Conservation (phyloP, 768 basidiomycete species). For the Scleroderma citrinum region DNA sequence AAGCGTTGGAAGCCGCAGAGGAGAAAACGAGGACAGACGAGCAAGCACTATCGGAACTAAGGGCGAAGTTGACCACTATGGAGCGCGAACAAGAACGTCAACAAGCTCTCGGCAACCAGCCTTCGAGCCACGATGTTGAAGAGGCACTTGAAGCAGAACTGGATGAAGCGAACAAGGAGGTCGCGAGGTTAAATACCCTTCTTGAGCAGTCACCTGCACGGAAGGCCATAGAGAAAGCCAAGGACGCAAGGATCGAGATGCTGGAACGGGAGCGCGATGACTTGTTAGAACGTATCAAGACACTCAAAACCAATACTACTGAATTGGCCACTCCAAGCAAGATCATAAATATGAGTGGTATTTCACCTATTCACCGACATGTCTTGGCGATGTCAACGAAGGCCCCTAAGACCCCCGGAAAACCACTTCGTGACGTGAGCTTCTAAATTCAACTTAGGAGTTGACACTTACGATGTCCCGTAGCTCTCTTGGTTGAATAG, state of each 20-base stretch:
- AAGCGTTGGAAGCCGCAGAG: slow-evolving; percentile 71
- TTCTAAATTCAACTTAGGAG: not conserved
- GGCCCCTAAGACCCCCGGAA: slow-evolving; percentile 74
- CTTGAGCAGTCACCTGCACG: slow-evolving; percentile 69
- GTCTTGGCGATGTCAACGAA: slow-evolving; percentile 62
- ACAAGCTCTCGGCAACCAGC: slow-evolving; percentile 18
- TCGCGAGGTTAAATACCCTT: slow-evolving; percentile 59
- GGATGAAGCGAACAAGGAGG: slow-evolving; percentile 70
- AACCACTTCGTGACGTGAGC: slow-evolving; percentile 69
- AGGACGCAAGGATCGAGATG: slow-evolving; percentile 68
- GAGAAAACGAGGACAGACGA: slow-evolving; percentile 62
- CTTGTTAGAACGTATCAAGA: slow-evolving; percentile 62
- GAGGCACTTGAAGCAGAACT: slow-evolving; percentile 68
- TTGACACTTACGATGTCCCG: slow-evolving; percentile 9
- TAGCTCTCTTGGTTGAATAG: slow-evolving; percentile 73
- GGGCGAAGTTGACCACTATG: slow-evolving; percentile 43
- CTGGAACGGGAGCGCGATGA: slow-evolving; percentile 76
- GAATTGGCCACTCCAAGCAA: slow-evolving; percentile 56
- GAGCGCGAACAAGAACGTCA: slow-evolving; percentile 52
- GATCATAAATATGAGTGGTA: slow-evolving; percentile 46
- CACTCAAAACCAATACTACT: slow-evolving; percentile 46
- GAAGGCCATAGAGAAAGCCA: slow-evolving; percentile 72
- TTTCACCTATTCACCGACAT: slow-evolving; percentile 76
- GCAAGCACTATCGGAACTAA: slow-evolving; percentile 45
- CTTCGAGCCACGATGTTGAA: slow-evolving; percentile 47